phyloP scores from a whole-genome alignment of 2,329 filamentous ascomycete genomes.

The Diaporthe citriasiana region DNA sequence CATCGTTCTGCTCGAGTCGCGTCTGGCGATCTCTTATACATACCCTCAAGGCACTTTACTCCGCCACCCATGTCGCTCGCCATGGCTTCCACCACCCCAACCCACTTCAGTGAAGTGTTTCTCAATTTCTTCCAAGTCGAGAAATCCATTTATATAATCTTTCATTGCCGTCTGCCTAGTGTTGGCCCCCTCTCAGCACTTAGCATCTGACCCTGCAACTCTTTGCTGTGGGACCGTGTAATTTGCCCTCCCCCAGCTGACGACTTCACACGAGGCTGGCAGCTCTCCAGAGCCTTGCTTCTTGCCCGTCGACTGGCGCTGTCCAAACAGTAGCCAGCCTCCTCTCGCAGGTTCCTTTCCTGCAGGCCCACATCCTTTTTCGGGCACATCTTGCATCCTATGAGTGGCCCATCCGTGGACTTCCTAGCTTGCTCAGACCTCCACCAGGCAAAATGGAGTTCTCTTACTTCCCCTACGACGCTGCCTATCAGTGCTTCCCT shows the following conservation, averaged over 20 bases:
- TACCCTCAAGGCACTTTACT: slow-evolving; percentile 38
- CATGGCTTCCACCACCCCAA: slow-evolving; percentile 35
- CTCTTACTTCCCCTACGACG: slow-evolving; percentile 19
- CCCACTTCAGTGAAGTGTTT: slow-evolving; percentile 25
- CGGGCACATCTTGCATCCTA: slow-evolving; percentile 1
- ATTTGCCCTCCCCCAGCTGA: neutral
- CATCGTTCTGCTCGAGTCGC: slow-evolving; percentile 29
- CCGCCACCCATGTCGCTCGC: slow-evolving; percentile 36
- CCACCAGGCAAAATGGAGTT: slow-evolving; percentile 34
- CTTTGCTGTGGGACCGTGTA: slow-evolving; percentile 4
- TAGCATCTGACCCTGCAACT: neutral
- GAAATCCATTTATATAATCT: slow-evolving; percentile 25
- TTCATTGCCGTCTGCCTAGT: slow-evolving; percentile 31
- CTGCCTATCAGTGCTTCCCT: slow-evolving; percentile 11
- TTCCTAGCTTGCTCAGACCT: neutral
- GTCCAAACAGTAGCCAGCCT: neutral
- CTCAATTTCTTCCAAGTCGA: neutral
- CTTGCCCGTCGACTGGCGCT: slow-evolving; percentile 10
- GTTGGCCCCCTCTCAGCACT: slow-evolving; percentile 25
- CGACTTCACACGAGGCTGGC: slow-evolving; percentile 33
- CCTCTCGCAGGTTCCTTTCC: slow-evolving; percentile 1
- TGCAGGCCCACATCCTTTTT: slow-evolving; percentile 6
- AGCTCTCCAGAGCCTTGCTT: slow-evolving; percentile 18
- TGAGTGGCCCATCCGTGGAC: neutral
- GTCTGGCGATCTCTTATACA: slow-evolving; percentile 41